Conservation (phyloP, 805 yeast species). For the Schwanniomyces sp. region DNA sequence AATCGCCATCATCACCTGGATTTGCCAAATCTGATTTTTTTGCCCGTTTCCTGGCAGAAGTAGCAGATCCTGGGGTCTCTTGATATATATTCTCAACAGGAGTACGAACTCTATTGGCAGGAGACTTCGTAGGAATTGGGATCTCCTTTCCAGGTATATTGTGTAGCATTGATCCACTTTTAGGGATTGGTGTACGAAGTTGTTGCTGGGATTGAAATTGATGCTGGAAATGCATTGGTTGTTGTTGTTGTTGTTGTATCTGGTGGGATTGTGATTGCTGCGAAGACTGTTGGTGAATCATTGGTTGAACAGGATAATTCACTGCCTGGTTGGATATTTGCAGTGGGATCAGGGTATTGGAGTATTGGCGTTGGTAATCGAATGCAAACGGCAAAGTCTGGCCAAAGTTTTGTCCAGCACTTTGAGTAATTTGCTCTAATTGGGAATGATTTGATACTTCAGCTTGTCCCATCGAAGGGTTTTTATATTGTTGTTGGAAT, state of each 20-base stretch:
- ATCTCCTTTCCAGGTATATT: conserved; percentile 1
- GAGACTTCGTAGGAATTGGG: conserved; percentile 2
- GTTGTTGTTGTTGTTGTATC: neutral
- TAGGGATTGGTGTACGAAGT: neutral
- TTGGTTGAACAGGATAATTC: conserved; percentile 13
- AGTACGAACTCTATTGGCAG: conserved; percentile 4
- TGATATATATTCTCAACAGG: conserved; percentile 5
- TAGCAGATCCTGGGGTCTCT: conserved; percentile 2
- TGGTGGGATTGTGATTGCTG: conserved; percentile 1
- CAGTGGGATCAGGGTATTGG: conserved; percentile 14
- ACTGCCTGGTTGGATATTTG: conserved; percentile 16
- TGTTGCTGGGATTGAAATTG: neutral
- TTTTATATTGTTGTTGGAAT: conserved; percentile 7
- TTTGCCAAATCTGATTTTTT: conserved; percentile 29
- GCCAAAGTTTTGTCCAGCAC: conserved; percentile 4
- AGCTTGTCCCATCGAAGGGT: neutral
- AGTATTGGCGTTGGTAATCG: conserved; percentile 8
- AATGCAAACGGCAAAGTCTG: conserved; percentile 5
- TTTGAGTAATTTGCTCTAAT: conserved; percentile 6
- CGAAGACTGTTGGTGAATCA: conserved; percentile 5
- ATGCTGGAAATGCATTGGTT: neutral
- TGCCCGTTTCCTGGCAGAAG: conserved; percentile 19
- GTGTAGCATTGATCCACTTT: neutral
- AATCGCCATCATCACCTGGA: conserved; percentile 37
- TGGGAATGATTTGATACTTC: neutral